phyloP scores from a whole-genome alignment of 1,284 basidiomycete species.

The Marasmius oreades region DNA sequence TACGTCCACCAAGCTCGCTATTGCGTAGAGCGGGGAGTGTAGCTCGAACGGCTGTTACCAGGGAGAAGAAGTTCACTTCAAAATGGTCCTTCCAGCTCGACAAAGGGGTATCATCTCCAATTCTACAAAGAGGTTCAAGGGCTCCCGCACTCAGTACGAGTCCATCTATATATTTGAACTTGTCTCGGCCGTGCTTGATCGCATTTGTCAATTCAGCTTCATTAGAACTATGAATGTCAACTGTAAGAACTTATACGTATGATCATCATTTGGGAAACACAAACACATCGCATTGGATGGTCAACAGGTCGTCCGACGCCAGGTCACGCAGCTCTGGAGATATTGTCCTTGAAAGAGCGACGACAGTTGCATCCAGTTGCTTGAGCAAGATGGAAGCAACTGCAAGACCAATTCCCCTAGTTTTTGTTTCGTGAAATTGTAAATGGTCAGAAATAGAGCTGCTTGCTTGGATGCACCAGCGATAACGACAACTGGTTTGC shows the following conservation, averaged over 20 bases:
- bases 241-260: neutral
- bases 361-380: constrained; percentile 61
- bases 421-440: neutral
- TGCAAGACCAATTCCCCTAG: constrained; percentile 81
- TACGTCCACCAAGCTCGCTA: constrained; percentile 56
- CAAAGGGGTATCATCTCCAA: constrained; percentile 36
- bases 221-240: constrained; percentile 44
- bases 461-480: constrained; percentile 75
- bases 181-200: constrained; percentile 43
- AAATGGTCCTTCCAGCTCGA: constrained; percentile 59
- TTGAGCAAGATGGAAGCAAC: constrained; percentile 60
- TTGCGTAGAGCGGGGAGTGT: constrained; percentile 66
- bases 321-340: constrained; percentile 63
- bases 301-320: constrained; percentile 42
- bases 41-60: constrained; percentile 63
- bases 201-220: constrained; percentile 51
- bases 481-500: constrained; percentile 56
- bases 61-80: constrained; percentile 84
- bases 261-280: constrained; percentile 27
- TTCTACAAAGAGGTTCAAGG: constrained; percentile 49
- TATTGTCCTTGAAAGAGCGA: constrained; percentile 70
- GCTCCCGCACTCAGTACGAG: constrained; percentile 80
- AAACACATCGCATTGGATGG: constrained; percentile 71
- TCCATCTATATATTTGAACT: constrained; percentile 64
- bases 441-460: constrained; percentile 11